Percentiles rank a stretch among this genome's conserved stretches.
Conservation (phyloP, 345 rosid genomes). For the Pistacia integerrima region DNA sequence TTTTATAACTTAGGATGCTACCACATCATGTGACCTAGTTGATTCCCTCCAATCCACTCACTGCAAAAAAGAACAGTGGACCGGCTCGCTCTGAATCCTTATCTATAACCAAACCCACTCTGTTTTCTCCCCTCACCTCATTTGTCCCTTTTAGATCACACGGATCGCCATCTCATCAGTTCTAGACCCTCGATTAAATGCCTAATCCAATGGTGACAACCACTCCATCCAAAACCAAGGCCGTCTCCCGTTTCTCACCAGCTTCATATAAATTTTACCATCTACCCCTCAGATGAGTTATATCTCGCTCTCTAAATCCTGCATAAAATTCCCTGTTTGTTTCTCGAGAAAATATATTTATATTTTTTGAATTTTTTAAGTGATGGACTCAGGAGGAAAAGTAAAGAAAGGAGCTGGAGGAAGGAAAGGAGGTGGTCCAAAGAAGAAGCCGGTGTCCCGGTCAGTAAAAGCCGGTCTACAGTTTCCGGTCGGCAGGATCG, state of each 20-base stretch:
- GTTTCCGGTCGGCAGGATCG: slow-evolving; percentile 84
- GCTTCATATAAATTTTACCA: slow-evolving; percentile 14
- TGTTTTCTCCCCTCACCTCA: not conserved
- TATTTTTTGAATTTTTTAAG: not conserved
- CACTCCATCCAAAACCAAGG: slow-evolving; percentile 8
- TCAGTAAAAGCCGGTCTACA: slow-evolving; percentile 76
- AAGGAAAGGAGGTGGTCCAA: slow-evolving; percentile 72
- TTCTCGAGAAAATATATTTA: not conserved
- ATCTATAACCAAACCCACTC: not conserved
- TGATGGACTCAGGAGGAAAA: slow-evolving; percentile 60
- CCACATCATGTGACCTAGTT: not conserved
- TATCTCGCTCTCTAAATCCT: not conserved
- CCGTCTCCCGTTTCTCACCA: slow-evolving; percentile 1
- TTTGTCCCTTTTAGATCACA: not conserved
- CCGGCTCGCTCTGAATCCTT: not conserved
- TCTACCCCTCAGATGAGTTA: not conserved
- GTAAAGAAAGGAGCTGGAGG: slow-evolving; percentile 71
- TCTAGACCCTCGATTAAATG: not conserved
- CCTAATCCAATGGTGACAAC: slow-evolving; percentile 14
- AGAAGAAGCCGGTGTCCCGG: slow-evolving; percentile 80
- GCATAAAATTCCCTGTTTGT: not conserved
- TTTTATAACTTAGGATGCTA: too few relatives aligned
- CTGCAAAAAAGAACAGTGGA: not conserved
- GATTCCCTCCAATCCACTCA: not conserved
- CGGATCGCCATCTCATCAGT: slow-evolving; percentile 25